phyloP scores from a whole-genome alignment of 805 yeast species.

The Zygoascus flipseniorum region DNA sequence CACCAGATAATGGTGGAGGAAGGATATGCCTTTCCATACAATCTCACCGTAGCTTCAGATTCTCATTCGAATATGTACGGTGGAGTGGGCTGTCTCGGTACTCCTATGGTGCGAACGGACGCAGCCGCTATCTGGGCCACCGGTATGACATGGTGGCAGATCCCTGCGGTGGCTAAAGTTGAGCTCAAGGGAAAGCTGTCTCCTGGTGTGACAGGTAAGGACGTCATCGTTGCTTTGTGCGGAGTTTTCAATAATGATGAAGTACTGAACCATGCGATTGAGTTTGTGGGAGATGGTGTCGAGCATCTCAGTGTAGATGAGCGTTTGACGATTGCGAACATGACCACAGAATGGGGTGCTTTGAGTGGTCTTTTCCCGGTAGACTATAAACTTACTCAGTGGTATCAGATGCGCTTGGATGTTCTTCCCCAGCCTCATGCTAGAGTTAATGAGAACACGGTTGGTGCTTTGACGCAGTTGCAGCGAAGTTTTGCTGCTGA shows the following conservation, averaged over 20 bases:
- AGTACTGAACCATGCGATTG: conserved; percentile 88
- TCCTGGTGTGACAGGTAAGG: conserved; percentile 88
- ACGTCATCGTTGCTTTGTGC: conserved; percentile 92
- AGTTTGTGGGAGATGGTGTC: conserved; percentile 80
- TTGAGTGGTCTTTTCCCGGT: conserved; percentile 96
- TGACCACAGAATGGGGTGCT: conserved; percentile 99
- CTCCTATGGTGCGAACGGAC: conserved; percentile 97
- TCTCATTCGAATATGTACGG: conserved; percentile 98
- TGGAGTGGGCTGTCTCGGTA: conserved; percentile 91
- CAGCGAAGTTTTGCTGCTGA: conserved; percentile 42
- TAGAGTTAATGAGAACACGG: conserved; percentile 58
- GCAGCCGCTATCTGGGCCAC: conserved; percentile 99
- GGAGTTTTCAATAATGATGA: conserved; percentile 88
- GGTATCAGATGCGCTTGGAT: conserved; percentile 60
- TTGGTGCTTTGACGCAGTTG: conserved; percentile 40
- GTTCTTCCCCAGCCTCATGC: conserved; percentile 69
- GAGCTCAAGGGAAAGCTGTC: conserved; percentile 78
- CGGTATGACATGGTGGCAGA: conserved; percentile 99
- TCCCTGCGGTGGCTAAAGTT: conserved; percentile 96
- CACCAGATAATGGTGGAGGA: conserved; percentile 99
- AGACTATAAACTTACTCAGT: conserved; percentile 65
- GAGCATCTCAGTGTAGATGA: conserved; percentile 65
- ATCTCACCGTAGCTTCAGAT: conserved; percentile 92
- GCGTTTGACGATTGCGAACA: conserved; percentile 84
- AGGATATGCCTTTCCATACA: conserved; percentile 94